Percentiles rank a stretch among this genome's conserved stretches.
Evolutionary conservation across 345 rosid genomes (phyloP).

Genomic region (Anastatica hierochuntica): DNA sequence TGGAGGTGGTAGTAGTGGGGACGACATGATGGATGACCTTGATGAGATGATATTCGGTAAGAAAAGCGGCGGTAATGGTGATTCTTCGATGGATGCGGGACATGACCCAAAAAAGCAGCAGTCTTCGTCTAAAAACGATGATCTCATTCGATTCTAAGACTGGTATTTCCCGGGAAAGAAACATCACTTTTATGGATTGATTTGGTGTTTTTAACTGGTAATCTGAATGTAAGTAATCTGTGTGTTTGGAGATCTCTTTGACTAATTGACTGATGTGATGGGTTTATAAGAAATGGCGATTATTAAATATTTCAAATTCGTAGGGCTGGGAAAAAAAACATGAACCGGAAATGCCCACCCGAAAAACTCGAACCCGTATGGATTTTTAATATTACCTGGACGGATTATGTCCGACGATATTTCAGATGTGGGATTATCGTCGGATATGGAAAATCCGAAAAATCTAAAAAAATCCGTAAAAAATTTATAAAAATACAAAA

Average conservation of each 20-base stretch:
- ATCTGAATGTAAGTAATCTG: constrained; percentile 21
- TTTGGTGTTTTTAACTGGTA: constrained; percentile 17
- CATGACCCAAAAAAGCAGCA: constrained; percentile 54
- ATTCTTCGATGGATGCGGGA: constrained; percentile 27
- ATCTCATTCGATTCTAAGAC: constrained; percentile 62
- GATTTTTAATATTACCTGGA: too few species aligned
- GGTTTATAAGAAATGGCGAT: neutral
- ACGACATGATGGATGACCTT: constrained; percentile 96
- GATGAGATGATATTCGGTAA: constrained; percentile 98
- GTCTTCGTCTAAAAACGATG: constrained; percentile 60
- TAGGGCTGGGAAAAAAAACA: too few species aligned
- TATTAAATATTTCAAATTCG: neutral
- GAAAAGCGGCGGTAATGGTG: constrained; percentile 40
- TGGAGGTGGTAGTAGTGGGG: constrained; percentile 44
- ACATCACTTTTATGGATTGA: neutral
- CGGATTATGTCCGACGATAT: too few species aligned
- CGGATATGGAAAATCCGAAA: too few species aligned
- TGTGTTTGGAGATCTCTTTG: constrained; percentile 18
- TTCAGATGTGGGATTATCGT: too few species aligned
- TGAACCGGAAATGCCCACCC: too few species aligned
- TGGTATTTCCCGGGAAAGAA: neutral
- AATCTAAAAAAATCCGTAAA: too few species aligned
- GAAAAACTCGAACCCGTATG: too few species aligned
- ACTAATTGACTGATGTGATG: constrained; percentile 2
- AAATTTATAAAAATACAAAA: too few species aligned